Evolutionary conservation across 1,284 basidiomycete genomes (phyloP), one percentile per base, ranked within the genome.

Genomic region (Melampsora larici-populina): DNA sequence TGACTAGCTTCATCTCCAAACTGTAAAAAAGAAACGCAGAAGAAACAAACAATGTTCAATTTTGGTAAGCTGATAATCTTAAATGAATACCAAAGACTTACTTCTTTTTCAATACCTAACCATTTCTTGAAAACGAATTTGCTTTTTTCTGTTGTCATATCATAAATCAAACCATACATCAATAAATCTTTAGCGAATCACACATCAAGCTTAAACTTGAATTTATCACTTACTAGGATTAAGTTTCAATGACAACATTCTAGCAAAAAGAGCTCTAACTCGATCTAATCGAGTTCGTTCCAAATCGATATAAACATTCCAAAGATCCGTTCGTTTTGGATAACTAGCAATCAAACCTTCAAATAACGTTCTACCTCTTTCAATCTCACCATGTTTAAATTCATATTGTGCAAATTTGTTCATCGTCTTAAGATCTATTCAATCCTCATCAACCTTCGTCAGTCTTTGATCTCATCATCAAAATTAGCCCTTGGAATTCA

Each of bases 291-390:
- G 6, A 64, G 64, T 26, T 0, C 74, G 18, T 83, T 98, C 92
- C 90, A 97, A 94, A 83, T 99, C 97, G 83, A 98, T 90, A 85
- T 99, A 99, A 76, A 98, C 87, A 78, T 91, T 92, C 95, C 97
- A 99, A 58, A 98, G 86, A 84, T 99, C 96, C 86, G 94, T 90
- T 67, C 94, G 89, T 84, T 95, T 97, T 2, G 94, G 90, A 85
- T 97, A 93, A 18, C 91, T 92, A 83, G 96, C 93, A 40, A 99
- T 87, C 76, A 99, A 92, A 49, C 96, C 97, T 84, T 99, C 97
- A 79, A 97, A 99, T 74, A 99, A 88, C 0, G 96, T 98, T 82
- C 92, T 91, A 26, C 94, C 97, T 67, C 96, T 89, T 84, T 99
- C 97, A 1, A 92, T 87, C 80, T 98, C 95, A 17, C 95, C 97